Percentiles rank a stretch among this genome's conserved stretches.
These are phyloP conservation scores for Neonectria hederae DNA, from an alignment of 2,329 filamentous ascomycete species.

Conservation along the genomic window DNA sequence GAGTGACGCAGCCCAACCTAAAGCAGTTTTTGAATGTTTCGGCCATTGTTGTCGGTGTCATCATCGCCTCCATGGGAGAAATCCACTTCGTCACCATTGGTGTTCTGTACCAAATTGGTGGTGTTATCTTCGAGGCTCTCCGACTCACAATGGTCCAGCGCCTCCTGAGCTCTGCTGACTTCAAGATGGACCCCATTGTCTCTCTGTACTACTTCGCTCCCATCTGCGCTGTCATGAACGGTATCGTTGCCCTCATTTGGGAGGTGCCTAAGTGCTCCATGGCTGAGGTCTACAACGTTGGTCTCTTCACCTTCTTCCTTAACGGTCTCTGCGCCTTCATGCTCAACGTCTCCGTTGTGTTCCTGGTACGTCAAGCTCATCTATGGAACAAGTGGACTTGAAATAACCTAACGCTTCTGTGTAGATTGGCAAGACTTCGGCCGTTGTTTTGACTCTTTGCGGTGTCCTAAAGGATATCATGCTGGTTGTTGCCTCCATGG, in stretches of 20 bases:
- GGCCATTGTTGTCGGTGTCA: conserved; percentile 91
- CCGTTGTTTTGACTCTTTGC: conserved; percentile 85
- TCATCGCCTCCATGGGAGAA: conserved; percentile 94
- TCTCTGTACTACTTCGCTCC: conserved; percentile 92
- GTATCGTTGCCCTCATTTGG: conserved; percentile 75
- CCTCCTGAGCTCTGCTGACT: conserved; percentile 82
- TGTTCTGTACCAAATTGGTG: conserved; percentile 80
- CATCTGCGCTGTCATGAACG: conserved; percentile 85
- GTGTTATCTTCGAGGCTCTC: conserved; percentile 83
- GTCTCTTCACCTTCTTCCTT: conserved; percentile 74
- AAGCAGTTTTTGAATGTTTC: conserved; percentile 93
- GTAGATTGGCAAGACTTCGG: conserved; percentile 88
- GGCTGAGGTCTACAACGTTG: conserved; percentile 77
- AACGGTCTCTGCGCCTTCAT: conserved; percentile 84
- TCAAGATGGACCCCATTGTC: conserved; percentile 91
- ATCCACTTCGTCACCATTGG: conserved; percentile 89
- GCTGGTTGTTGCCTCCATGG: conserved; percentile 80
- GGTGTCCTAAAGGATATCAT: conserved; percentile 90
- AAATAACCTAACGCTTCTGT: conserved; percentile 39
- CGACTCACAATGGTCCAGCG: conserved; percentile 87
- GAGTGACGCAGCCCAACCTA: conserved; percentile 83
- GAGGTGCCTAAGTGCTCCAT: conserved; percentile 77
- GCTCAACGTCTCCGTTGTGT: conserved; percentile 86
- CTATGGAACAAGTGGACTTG: no score
- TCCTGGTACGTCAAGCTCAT: conserved; percentile 69